Evolutionary conservation across 2,329 filamentous ascomycete genomes (phyloP).

Genomic region (Arthrobotrys pseudoclavata): DNA sequence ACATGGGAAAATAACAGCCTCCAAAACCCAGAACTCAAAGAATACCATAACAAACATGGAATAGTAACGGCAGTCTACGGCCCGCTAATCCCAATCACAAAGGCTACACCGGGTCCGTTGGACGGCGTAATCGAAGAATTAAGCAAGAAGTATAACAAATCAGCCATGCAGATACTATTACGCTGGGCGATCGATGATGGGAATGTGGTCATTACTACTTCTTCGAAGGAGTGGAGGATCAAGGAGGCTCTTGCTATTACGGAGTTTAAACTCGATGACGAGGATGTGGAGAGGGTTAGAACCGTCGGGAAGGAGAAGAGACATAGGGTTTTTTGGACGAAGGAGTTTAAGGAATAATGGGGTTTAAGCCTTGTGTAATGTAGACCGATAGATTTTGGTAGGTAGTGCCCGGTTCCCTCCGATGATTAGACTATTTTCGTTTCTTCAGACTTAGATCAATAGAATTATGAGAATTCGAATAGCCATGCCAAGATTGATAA

Average conservation of each 20-base stretch:
- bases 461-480: not conserved
- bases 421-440: not conserved
- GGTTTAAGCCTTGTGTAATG: no score
- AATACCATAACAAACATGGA: constrained; percentile 55
- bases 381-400: no score
- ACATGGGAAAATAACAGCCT: constrained; percentile 24
- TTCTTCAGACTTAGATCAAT: not conserved
- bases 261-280: constrained; percentile 73
- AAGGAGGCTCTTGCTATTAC: constrained; percentile 71
- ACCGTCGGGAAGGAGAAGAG: constrained; percentile 57
- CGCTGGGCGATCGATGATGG: constrained; percentile 75
- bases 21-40: constrained; percentile 43
- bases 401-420: not conserved
- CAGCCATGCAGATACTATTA: constrained; percentile 72
- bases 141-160: constrained; percentile 72
- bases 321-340: constrained; percentile 55
- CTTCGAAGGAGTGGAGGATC: constrained; percentile 72
- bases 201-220: constrained; percentile 74
- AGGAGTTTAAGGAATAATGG: constrained; percentile 35
- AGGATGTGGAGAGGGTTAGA: constrained; percentile 72
- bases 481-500: not conserved
- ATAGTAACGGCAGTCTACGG: constrained; percentile 61
- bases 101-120: constrained; percentile 71
- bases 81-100: constrained; percentile 64
- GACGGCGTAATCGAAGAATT: constrained; percentile 70